Evolutionary conservation across 805 yeast species (phyloP), one percentile per base, ranked within the genome.

Genomic region (Candida loeiensis): DNA sequence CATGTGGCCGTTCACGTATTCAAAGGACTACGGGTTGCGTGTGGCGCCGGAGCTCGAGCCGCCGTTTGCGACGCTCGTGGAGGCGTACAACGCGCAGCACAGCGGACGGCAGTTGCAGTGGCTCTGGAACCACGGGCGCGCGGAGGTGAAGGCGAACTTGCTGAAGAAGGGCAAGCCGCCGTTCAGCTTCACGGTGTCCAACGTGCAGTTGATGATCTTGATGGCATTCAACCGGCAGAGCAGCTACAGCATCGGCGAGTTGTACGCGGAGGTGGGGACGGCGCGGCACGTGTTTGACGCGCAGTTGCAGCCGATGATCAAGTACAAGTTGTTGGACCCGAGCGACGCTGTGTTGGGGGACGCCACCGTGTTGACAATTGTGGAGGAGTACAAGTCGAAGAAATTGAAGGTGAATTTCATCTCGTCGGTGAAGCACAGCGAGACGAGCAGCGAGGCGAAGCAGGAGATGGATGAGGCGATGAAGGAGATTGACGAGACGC

Each of bases 111-210:
- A 87, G 48, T 75, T 93, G 52, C 85, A 86, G 56, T 93, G 99
- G 99, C 75, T 91, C 44, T 93, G 97, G 97, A 84, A 88, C 53
- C 79, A 87, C 57, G 87, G 95, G 34, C 84, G 91, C 60, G 93
- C 95, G 45, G 99, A 93, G 59, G 64, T 93, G 42, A 85, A 82
- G 61, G 95, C 95, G 8, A 85, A 87, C 56, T 74, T 89, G 46
- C 77, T 91, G 4, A 82, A 82, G 50, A 81, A 84, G 26, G 90
- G 90, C 5, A 82, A 80, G 56, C 84, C 90, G 4, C 89, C 95
- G 35, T 86, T 83, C 55, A 69, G 74, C 16, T 83, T 95, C 55
- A 83, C 85, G 3, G 88, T 88, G 31, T 84, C 96, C 4, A 73
- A 87, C 42, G 85, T 80, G 49, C 99, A 93, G 63, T 80, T 90